Evolutionary conservation across 2,329 filamentous ascomycete genomes (phyloP), one percentile per base, ranked within the genome.

Genomic region (Beauveria australis): DNA sequence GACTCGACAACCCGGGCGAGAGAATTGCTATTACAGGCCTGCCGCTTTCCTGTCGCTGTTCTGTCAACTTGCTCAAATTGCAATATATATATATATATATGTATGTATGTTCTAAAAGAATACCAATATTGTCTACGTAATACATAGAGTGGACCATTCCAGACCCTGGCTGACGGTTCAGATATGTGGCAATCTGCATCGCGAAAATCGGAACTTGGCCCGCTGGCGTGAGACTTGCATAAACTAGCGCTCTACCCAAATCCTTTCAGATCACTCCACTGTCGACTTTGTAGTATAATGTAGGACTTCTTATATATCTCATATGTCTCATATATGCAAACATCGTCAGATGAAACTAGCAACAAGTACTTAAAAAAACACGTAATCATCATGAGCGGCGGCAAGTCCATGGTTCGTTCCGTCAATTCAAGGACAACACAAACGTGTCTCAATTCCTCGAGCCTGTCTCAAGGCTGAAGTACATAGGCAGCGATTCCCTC

Each of bases 401-500:
- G 16, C 41, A n/a, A 43, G 14, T 47, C 6, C 3, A 7, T 22
- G 5, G 44, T 30, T 16, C 10, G 19, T 4, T 5, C 30, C 4
- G 19, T 24, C n/a, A 18, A 26, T 18, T 53, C n/a, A 40, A 24
- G 14, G 12, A 12, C 5, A 53, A 2, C 10, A 37, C 3, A 24
- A 18, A 24, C 2, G 5, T 14, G 41, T 3, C 3, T 18, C 22
- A n/a, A 8, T 10, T 41, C 9, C 37, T 14, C 5, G 9, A 22
- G 16, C 26, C n/a, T 33, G 7, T 28, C 14, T 44, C 16, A 53
- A 3, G 60, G 33, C 12, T 47, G 9, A 8, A 58, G 49, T 8
- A 61, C 60, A 10, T 43, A 58, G 1, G 40, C 40, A 2, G 60
- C 60, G 19, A 61, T 28, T 22, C 60, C 60, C 19, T 61, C 60